Conservation (phyloP, 306 rosid genomes). For the Nissolia schottii region DNA sequence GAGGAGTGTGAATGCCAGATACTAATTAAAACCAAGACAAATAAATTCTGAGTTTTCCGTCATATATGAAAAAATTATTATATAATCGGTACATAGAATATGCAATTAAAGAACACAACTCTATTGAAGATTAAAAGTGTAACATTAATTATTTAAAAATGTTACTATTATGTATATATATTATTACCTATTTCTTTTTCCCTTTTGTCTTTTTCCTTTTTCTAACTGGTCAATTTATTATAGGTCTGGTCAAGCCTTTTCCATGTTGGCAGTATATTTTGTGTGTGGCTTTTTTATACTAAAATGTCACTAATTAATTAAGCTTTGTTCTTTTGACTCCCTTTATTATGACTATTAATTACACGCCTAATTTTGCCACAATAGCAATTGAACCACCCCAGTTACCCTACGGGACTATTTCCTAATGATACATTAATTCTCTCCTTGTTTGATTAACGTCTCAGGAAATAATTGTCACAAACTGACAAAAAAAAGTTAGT, state of each 20-base stretch:
- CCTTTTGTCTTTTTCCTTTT: neutral
- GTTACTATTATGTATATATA: neutral
- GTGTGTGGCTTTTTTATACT: constrained; percentile 3
- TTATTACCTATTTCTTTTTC: constrained; percentile 1
- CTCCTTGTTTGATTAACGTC: neutral
- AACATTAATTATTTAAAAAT: neutral
- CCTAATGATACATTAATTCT: neutral
- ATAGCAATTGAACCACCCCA: neutral
- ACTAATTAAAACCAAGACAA: neutral
- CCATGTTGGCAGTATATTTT: neutral
- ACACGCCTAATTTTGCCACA: constrained; percentile 1
- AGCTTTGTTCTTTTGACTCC: neutral
- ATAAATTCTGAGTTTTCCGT: neutral
- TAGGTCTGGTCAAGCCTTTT: constrained; percentile 20
- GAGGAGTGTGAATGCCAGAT: neutral
- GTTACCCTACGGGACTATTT: neutral
- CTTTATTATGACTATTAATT: neutral
- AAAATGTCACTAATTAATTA: neutral
- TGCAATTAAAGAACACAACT: neutral
- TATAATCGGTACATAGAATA: neutral
- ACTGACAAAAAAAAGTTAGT: neutral
- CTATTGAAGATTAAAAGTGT: neutral
- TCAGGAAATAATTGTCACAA: neutral
- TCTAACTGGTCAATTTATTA: neutral
- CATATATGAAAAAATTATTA: neutral